Evolutionary conservation across 2,329 filamentous ascomycete species (phyloP).

Genomic region (Pseudopyricularia cyperi): DNA sequence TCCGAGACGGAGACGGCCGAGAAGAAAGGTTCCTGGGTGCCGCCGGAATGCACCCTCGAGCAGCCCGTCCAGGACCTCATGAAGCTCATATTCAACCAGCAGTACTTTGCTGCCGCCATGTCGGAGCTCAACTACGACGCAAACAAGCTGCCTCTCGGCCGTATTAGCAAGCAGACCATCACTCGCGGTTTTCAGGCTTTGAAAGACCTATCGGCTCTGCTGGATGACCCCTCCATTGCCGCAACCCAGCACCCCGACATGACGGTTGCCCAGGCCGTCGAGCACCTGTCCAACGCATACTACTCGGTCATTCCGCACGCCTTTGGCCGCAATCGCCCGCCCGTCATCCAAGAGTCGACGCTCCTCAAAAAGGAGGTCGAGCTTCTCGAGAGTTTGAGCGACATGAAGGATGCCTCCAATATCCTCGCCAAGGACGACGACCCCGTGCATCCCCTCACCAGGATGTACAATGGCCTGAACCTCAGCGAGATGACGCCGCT

Average conservation of each 20-base stretch:
- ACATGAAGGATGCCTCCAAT: slow-evolving; percentile 71
- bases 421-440: slow-evolving; percentile 59
- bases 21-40: slow-evolving; percentile 19
- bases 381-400: slow-evolving; percentile 65
- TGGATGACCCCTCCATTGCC: slow-evolving; percentile 40
- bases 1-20: slow-evolving; percentile 16
- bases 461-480: slow-evolving; percentile 56
- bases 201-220: slow-evolving; percentile 57
- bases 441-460: slow-evolving; percentile 53
- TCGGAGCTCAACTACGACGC: slow-evolving; percentile 55
- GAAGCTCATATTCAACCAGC: slow-evolving; percentile 70
- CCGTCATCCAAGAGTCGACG: slow-evolving; percentile 43
- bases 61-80: slow-evolving; percentile 54
- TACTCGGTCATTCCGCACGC: slow-evolving; percentile 73
- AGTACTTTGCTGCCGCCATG: slow-evolving; percentile 58
- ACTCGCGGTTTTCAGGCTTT: slow-evolving; percentile 61
- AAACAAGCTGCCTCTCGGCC: slow-evolving; percentile 70
- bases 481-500: slow-evolving; percentile 68
- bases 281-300: slow-evolving; percentile 61
- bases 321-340: slow-evolving; percentile 63
- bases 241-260: slow-evolving; percentile 24
- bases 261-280: slow-evolving; percentile 27
- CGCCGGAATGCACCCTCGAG: slow-evolving; percentile 42
- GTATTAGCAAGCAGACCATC: slow-evolving; percentile 69
- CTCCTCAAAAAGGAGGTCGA: slow-evolving; percentile 65